A percentile compares a stretch with the other conserved stretches of the same genome.
phyloP scores from a whole-genome alignment of 2,329 filamentous ascomycete genomes.

The Cadophora gregata region DNA sequence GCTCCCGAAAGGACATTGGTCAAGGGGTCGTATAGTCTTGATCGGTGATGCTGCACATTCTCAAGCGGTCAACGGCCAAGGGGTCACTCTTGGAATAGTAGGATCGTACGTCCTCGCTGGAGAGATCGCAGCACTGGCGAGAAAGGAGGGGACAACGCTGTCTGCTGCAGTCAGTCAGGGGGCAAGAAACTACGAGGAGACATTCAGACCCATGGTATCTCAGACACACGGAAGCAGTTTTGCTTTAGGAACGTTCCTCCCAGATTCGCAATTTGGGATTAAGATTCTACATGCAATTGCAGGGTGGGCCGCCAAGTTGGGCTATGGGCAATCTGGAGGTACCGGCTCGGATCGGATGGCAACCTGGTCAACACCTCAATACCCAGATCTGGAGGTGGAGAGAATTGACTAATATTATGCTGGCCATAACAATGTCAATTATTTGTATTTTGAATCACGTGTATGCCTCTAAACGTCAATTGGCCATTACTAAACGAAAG shows the following conservation, averaged over 20 bases:
- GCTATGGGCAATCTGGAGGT: background rate
- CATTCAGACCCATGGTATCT: background rate
- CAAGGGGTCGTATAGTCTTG: slow-evolving; percentile 53
- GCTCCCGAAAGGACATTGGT: slow-evolving; percentile 53
- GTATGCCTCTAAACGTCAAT: too few relatives aligned
- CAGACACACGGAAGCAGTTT: slow-evolving; percentile 9
- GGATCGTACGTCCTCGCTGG: slow-evolving; percentile 62
- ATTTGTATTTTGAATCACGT: too few relatives aligned
- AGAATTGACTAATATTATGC: too few relatives aligned
- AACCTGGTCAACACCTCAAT: background rate
- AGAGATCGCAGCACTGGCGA: slow-evolving; percentile 48
- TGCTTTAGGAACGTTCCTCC: background rate
- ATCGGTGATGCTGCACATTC: slow-evolving; percentile 61
- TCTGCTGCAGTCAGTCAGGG: background rate
- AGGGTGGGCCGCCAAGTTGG: background rate
- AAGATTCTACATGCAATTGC: background rate
- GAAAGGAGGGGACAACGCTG: background rate
- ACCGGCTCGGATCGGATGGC: background rate
- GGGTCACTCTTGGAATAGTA: slow-evolving; percentile 54
- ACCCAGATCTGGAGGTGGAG: background rate
- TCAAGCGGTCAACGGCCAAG: slow-evolving; percentile 55
- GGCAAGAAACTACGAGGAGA: slow-evolving; percentile 1
- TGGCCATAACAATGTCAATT: too few relatives aligned
- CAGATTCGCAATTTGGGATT: background rate
- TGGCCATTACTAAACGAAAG: too few relatives aligned